Conservation (phyloP, 768 basidiomycete species). For the Calocybe indica region DNA sequence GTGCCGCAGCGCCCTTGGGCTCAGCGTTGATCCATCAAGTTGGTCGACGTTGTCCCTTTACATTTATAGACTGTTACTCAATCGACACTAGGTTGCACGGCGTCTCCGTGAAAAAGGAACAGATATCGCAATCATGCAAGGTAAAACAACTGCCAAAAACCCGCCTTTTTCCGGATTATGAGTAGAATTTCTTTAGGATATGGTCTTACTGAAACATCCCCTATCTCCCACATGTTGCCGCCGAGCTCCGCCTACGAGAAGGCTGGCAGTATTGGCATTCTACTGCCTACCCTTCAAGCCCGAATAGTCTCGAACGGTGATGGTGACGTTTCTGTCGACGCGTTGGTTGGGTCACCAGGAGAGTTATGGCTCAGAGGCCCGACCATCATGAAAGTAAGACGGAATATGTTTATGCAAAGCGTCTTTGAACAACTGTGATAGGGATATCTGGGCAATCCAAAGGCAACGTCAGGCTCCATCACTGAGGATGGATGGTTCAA, state of each 20-base stretch:
- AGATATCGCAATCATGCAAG: conserved; percentile 43
- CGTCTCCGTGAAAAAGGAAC: conserved; percentile 18
- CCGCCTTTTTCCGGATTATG: neutral
- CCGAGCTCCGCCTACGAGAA: conserved; percentile 15
- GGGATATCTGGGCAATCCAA: conserved; percentile 59
- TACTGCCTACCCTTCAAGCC: conserved; percentile 57
- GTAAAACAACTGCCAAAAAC: conserved; percentile 19
- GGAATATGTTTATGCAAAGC: neutral
- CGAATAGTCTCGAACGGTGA: conserved; percentile 43
- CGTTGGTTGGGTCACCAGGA: conserved; percentile 37
- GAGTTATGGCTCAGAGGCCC: conserved; percentile 68
- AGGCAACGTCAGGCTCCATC: conserved; percentile 52
- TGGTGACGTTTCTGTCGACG: conserved; percentile 29
- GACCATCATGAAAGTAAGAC: conserved; percentile 53
- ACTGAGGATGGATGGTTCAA: conserved; percentile 63
- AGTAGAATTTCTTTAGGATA: neutral
- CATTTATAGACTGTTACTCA: too few species aligned
- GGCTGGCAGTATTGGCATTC: conserved; percentile 47
- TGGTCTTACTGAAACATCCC: conserved; percentile 3
- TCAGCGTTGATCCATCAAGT: too few species aligned
- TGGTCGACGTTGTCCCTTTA: too few species aligned
- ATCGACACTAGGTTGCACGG: too few species aligned
- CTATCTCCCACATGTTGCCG: neutral
- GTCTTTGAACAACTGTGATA: conserved; percentile 9
- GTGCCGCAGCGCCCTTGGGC: conserved; percentile 80